Base-by-base conservation (phyloP, 2,329 filamentous ascomycete species). In the Aspergillus fumigatiaffinis region DNA sequence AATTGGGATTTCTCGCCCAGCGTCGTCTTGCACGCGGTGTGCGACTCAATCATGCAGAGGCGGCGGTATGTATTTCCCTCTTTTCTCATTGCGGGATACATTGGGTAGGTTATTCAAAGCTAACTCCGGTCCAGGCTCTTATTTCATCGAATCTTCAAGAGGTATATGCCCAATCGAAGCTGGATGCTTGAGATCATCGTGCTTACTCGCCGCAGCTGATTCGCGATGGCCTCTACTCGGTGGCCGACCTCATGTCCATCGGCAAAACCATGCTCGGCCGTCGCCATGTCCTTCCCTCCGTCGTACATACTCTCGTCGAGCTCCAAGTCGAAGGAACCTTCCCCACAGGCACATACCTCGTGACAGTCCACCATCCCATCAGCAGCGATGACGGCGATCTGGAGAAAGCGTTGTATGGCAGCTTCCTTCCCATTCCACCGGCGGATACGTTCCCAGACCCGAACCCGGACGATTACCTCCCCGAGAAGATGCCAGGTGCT, bases 241-340 rank as follows among this genome's bases (percentile, higher is more conserved):
- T 97, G 54, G 88, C 92, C 42, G 92, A 96, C 73, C 90, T 97
- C 71, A 97, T 97, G 92, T 80, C 86, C 60, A 84, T 96, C 62
- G 93, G 93, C 66, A 87, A 90, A 67, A 93, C 90, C 54, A 92
- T 97, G 87, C 89, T 97, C 2, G 93, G 93, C 62, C 89, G 93
- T 9, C 89, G 93, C 35, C 93, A 97, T 75, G 93, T 97, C 59
- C 81, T 91, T 47, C 92, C 93, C 23, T 87, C 88, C 10, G 93
- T 97, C 25, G 84, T 88, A 58, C 82, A 84, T 46, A 92, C 90
- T 3, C 84, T 97, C 47, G 82, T 85, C 57, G 89, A 96, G 77
- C 84, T 97, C 65, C 91, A 95, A 80, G 90, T 97, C 63, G 93
- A 97, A 76, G 93, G 93, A 58, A 97, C 92, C 1, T 97, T 97